Conservation (phyloP, 2,329 filamentous ascomycete species). For the Sporothrix sp. region DNA sequence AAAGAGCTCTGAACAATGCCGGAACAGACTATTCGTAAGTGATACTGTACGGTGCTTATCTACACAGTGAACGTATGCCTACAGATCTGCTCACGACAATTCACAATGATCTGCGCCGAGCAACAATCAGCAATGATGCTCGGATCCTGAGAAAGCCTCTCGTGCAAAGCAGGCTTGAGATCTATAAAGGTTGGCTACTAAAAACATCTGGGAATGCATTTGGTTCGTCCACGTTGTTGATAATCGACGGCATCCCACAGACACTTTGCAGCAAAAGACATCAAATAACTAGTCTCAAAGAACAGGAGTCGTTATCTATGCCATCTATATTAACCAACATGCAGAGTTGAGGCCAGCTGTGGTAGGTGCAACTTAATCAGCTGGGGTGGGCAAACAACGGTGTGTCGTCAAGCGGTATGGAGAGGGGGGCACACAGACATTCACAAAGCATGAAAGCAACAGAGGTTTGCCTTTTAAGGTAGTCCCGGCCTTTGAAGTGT, state of each 20-base stretch:
- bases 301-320: background rate
- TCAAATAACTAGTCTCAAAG: background rate
- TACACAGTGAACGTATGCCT: background rate
- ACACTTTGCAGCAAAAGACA: background rate
- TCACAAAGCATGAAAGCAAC: no score
- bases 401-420: no score
- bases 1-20: background rate
- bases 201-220: no score
- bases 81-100: background rate
- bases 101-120: background rate
- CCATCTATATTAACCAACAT: conserved; percentile 4
- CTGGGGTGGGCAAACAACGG: background rate
- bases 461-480: no score
- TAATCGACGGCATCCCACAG: no score
- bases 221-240: no score
- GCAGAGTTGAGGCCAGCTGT: background rate
- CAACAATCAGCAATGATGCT: background rate
- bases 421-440: background rate
- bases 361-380: background rate
- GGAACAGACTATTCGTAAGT: no score
- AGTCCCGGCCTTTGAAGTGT: no score
- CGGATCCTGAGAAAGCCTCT: background rate
- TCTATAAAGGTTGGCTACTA: no score
- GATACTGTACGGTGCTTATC: no score
- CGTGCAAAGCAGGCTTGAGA: background rate